Evolutionary conservation across 2,329 filamentous ascomycete species (phyloP), one percentile per base, ranked within the genome.

Genomic region (Arthroderma sp.): DNA sequence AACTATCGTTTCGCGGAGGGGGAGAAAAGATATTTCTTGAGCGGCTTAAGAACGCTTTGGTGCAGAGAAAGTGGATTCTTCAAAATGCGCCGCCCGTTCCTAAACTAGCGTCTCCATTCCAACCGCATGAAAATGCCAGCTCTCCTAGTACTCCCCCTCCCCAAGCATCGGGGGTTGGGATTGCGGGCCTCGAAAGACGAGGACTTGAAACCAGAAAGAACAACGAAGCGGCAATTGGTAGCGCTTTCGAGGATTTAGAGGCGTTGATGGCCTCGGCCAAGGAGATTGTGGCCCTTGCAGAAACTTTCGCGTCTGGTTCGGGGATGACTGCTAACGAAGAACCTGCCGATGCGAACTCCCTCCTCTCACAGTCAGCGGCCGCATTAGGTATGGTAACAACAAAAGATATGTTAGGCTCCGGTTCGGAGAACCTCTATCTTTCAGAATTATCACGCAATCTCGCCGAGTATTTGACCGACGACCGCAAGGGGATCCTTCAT

Each of bases 181-280:
- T 98, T 54, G 89, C 89, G 6, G 89, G 88, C 0, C 73, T 98
- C 1, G 91, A 98, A 61, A 81, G 86, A 55, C 78, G 87, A 49
- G 85, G 86, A 0, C 66, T 89, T 4, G 85, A 88, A 54, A 77
- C 87, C 57, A 82, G 86, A 46, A 89, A 85, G 66, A 94, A 94
- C 61, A 96, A 95, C 55, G 87, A 95, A 62, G 67, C 86, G 6
- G 81, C 95, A 41, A 94, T 98, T 51, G 89, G 89, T 28, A 87
- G 78, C 52, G 88, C 91, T 0, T 98, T 98, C 56, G 89, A 95
- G 60, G 91, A 98, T 57, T 75, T 98, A 0, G 89, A 96, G 60
- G 88, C 91, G 3, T 72, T 98, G 33, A 98, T 96, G 89, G 86
- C 88, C 3, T 95, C 89, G 3, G 91, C 91, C 4, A 95, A 96